Conservation (phyloP, 352 stramenopile genomes). For the Phytophthora lateralis region DNA sequence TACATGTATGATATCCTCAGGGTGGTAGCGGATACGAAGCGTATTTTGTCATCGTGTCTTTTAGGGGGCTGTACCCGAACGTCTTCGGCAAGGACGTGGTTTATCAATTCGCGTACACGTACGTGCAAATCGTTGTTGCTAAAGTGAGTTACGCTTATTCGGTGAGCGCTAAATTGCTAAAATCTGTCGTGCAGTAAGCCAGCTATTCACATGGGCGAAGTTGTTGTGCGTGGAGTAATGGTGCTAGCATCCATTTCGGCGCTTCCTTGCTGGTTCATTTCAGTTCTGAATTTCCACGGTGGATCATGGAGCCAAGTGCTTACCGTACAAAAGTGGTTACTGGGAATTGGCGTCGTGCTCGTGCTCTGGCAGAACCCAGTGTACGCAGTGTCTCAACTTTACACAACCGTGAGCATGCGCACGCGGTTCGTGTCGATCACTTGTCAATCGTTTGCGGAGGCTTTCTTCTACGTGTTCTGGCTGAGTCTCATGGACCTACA, state of each 20-base stretch:
- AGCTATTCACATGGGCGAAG: conserved; percentile 67
- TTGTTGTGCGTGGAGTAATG: conserved; percentile 65
- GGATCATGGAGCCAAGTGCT: conserved; percentile 60
- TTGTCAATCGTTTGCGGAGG: conserved; percentile 72
- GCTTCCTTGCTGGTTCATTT: conserved; percentile 77
- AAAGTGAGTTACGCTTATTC: not conserved
- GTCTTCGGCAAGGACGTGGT: conserved; percentile 62
- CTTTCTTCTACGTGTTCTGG: conserved; percentile 84
- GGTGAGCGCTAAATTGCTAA: not conserved
- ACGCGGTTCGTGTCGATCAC: conserved; percentile 68
- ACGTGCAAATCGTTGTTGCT: conserved; percentile 23
- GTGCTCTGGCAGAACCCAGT: conserved; percentile 87
- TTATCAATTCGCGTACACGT: conserved; percentile 88
- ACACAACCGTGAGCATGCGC: conserved; percentile 54
- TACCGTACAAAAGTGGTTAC: conserved; percentile 73
- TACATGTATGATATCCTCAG: conserved; percentile 35
- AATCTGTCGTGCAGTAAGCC: conserved; percentile 56
- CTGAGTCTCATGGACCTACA: conserved; percentile 84
- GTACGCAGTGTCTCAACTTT: conserved; percentile 67
- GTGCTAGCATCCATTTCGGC: conserved; percentile 63
- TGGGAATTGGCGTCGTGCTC: conserved; percentile 71
- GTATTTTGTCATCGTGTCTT: conserved; percentile 67
- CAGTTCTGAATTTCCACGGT: conserved; percentile 57
- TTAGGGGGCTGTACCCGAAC: conserved; percentile 80
- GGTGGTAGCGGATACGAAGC: conserved; percentile 64